Evolutionary conservation across 768 basidiomycete species (phyloP), one percentile per base, ranked within the genome.

Genomic region (Panaeolus papilionaceus): DNA sequence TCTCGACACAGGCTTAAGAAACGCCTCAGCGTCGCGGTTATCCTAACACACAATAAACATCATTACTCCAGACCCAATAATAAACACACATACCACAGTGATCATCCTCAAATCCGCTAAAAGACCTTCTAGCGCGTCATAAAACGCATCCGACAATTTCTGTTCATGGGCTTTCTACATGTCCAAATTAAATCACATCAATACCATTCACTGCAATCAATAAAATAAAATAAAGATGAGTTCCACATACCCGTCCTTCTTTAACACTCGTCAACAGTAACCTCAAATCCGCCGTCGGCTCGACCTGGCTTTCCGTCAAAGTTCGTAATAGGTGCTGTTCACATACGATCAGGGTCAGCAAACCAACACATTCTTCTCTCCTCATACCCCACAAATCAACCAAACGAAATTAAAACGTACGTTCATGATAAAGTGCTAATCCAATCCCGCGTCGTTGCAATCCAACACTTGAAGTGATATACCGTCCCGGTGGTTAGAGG

Each of bases 1-100:
- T 81, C 88, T 96, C 7, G 92, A 88, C 2, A 99, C 97, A 3
- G 96, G 96, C 76, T 93, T 95, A 64, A 97, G 85, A 78, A 99
- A 99, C 9, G 96, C 91, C 73, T 94, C 92, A 9, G 96, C 92
- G 78, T 96, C 94, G 75, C 89, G 95, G 83, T 93, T 95, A 79
- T 92, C 89, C 89, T 92, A 69, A 65, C 70, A 71, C 69, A 71
- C 75, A 72, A 70, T 62, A 64, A 70, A 76, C 76, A 77, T 74
- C 72, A 72, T 66, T 23, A 40, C 4, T 9, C 26, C n/a, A 39
- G 2, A 33, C 33, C 33, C 45, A 71, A 44, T 20, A 45, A 66
- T 62, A 65, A 61, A 40, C 28, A 58, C 70, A 84, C 84, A 71
- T 73, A 90, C 89, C 79, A 90, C 86, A 20, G 88, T 89, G 69